These are phyloP conservation scores for Halenospora varia DNA, from an alignment of 495 filamentous ascomycete species.

Conservation along the genomic window DNA sequence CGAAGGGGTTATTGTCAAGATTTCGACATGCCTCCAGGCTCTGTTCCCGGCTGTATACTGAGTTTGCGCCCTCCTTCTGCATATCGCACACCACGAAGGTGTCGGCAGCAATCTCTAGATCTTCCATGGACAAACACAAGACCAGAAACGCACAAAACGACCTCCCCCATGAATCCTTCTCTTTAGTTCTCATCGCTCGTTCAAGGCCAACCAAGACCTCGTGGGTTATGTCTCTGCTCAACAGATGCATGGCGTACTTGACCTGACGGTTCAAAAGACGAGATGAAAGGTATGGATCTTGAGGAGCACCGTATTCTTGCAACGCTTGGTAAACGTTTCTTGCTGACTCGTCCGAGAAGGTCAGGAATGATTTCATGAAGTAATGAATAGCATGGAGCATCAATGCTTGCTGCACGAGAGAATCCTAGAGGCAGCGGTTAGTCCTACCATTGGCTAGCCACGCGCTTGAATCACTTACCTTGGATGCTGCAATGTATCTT, in stretches of 20 bases:
- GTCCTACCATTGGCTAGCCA: not conserved
- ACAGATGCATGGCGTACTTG: slow-evolving; percentile 46
- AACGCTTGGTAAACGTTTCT: slow-evolving; percentile 28
- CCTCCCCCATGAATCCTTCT: slow-evolving; percentile 44
- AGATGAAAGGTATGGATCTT: slow-evolving; percentile 38
- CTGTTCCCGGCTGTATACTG: slow-evolving; percentile 34
- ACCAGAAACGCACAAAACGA: slow-evolving; percentile 47
- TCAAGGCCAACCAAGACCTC: slow-evolving; percentile 41
- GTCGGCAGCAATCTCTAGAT: slow-evolving; percentile 44
- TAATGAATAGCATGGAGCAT: slow-evolving; percentile 48
- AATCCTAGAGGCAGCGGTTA: slow-evolving; percentile 10
- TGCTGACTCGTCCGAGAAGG: slow-evolving; percentile 37
- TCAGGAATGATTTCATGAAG: slow-evolving; percentile 44
- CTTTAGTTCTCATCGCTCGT: slow-evolving; percentile 43
- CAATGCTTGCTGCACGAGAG: slow-evolving; percentile 41
- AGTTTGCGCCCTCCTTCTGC: slow-evolving; percentile 29
- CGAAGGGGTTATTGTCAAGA: slow-evolving; percentile 48
- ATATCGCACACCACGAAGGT: slow-evolving; percentile 44
- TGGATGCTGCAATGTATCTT: slow-evolving; percentile 32
- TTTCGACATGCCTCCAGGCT: slow-evolving; percentile 37
- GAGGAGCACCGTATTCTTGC: slow-evolving; percentile 29
- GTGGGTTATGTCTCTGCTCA: slow-evolving; percentile 40
- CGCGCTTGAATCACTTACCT: slow-evolving; percentile 22
- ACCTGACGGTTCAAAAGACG: slow-evolving; percentile 49
- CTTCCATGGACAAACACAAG: slow-evolving; percentile 49